Conservation (phyloP, 177 flowering plant species). For the Tripterygium wilfordii region DNA sequence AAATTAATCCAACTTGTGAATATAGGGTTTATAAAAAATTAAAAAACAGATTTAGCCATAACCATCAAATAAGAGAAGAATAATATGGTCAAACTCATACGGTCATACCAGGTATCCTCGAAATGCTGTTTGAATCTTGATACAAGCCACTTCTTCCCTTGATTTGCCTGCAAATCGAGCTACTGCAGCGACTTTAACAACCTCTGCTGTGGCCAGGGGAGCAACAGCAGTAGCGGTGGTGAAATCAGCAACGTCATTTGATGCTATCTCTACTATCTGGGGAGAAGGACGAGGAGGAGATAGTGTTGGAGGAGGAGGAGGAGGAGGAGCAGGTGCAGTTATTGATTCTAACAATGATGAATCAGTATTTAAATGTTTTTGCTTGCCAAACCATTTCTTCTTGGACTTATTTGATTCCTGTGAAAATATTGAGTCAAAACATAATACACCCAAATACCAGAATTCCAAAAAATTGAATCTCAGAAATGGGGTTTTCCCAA, state of each 20-base stretch:
- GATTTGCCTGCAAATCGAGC: constrained; percentile 25
- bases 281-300: constrained; percentile 1
- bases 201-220: constrained; percentile 18
- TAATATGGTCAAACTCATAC: too few species aligned
- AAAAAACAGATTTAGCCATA: too few species aligned
- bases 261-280: constrained; percentile 20
- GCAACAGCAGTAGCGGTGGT: constrained; percentile 14
- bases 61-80: too few species aligned
- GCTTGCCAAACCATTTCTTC: constrained; percentile 29
- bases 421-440: constrained; percentile 1
- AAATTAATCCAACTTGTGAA: too few species aligned
- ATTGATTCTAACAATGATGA: constrained; percentile 10
- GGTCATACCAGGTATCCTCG: constrained; percentile 46
- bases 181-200: constrained; percentile 8
- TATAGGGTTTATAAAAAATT: too few species aligned
- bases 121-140: constrained; percentile 44
- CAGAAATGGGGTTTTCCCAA: not conserved
- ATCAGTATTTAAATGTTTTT: constrained; percentile 15
- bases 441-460: not conserved
- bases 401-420: constrained; percentile 30
- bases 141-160: constrained; percentile 37
- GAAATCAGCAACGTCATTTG: constrained; percentile 9
- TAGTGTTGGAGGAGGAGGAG: constrained; percentile 3
- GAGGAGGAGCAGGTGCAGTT: constrained; percentile 11
- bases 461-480: not conserved